Evolutionary conservation across 768 basidiomycete genomes (phyloP), one percentile per base, ranked within the genome.

Genomic region (Strobilomyces confusus): DNA sequence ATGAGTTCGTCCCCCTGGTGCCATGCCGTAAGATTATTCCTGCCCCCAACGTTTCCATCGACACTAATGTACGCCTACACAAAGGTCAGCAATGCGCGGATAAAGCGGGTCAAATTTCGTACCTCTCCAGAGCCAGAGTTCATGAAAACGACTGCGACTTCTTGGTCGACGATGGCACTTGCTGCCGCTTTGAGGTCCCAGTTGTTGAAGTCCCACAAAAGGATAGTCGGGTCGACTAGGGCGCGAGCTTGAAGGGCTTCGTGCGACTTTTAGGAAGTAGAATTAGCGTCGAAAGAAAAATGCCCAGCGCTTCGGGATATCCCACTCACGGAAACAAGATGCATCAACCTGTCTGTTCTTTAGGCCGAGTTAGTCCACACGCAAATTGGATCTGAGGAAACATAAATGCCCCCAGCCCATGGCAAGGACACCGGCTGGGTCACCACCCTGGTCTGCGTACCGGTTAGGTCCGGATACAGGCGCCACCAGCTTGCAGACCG

Each of bases 81-180:
- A 9, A 6, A 32, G 17, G 25, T 62, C 30, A 66, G 50, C 5
- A 15, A 38, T 14, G 34, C 2, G 9, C 17, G 17, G 9, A 22
- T 23, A 6, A 19, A 30, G 26, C 8, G 14, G 7, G 44, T 29
- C 5, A 9, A 4, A 41, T 34, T 51, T 45, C 54, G 13, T 15
- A 73, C 81, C 71, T 95, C 93, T 22, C 93, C 93, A 8, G 89
- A 92, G 65, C 93, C 86, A 2, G 88, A 77, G 56, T 84, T 83
- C 58, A 92, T 76, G 68, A 93, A 92, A 11, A 95, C 92, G 38
- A 95, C 75, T 2, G 86, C 85, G 9, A 84, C 84, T 19, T 83
- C 82, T 55, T 79, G 77, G 37, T 64, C 71, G 1, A 71, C 69
- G 0, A 77, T 82, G 40, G 76, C 69, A 44, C 73, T 76, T 7